These are phyloP conservation scores for Prosopis cineraria DNA, from an alignment of 306 rosid species.

Conservation along the genomic window DNA sequence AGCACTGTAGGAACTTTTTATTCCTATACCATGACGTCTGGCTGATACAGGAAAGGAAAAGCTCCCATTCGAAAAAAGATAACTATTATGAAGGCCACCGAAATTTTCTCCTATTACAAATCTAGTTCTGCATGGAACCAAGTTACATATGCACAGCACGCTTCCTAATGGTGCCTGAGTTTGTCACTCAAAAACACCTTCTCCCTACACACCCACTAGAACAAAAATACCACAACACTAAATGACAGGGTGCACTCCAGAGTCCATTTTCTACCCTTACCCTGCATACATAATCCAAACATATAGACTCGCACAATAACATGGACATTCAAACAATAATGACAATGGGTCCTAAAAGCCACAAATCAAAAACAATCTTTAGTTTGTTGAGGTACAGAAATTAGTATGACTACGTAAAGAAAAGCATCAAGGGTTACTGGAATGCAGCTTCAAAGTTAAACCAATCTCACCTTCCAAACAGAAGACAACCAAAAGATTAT, in stretches of 20 bases:
- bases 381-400: background rate
- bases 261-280: background rate
- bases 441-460: slow-evolving; percentile 14
- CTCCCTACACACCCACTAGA: no score
- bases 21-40: background rate
- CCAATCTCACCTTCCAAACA: background rate
- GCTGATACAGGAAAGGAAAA: background rate
- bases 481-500: background rate
- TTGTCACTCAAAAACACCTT: no score
- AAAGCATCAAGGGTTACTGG: background rate
- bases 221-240: no score
- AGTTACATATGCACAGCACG: background rate
- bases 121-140: no score
- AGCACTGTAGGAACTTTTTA: background rate
- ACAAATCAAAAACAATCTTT: background rate
- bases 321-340: background rate
- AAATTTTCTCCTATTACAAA: background rate
- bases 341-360: background rate
- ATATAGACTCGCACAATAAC: background rate
- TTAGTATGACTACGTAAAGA: background rate
- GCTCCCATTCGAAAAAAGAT: background rate
- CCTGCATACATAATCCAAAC: background rate
- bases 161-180: no score
- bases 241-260: background rate
- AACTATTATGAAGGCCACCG: background rate